Conservation (phyloP, 2,329 filamentous ascomycete species). For the Chaetothyriales sp. region DNA sequence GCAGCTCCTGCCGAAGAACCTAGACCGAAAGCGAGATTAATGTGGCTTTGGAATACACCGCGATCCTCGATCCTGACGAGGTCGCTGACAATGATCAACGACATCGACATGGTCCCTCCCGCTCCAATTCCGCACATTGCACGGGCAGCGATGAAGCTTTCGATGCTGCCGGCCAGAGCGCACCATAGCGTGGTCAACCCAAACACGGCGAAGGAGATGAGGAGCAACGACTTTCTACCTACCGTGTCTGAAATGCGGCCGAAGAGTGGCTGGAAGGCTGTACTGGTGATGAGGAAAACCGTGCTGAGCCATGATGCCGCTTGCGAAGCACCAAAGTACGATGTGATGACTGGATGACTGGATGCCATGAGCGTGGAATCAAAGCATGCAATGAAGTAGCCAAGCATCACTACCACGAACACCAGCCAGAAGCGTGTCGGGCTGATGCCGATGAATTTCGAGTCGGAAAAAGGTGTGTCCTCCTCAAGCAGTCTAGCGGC, state of each 20-base stretch:
- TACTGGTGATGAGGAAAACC: conserved; percentile 52
- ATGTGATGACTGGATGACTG: conserved; percentile 32
- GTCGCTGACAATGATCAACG: conserved; percentile 58
- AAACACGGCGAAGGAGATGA: conserved; percentile 51
- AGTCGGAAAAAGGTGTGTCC: background rate
- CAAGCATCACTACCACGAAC: conserved; percentile 44
- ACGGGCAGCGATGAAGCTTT: conserved; percentile 56
- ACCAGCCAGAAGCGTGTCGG: conserved; percentile 41
- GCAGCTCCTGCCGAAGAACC: conserved; percentile 44
- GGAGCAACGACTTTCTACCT: conserved; percentile 44
- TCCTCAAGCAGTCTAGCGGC: no score
- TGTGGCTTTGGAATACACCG: conserved; percentile 57
- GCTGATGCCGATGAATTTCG: conserved; percentile 10
- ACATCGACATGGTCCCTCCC: conserved; percentile 56
- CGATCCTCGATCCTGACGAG: conserved; percentile 59
- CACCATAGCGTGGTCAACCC: conserved; percentile 55
- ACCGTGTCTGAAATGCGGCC: conserved; percentile 49
- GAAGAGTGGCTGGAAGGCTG: conserved; percentile 52
- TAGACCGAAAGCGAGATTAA: conserved; percentile 45
- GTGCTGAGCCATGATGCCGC: conserved; percentile 41
- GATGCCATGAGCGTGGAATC: conserved; percentile 34
- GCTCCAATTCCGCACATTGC: conserved; percentile 61
- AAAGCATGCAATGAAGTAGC: conserved; percentile 49
- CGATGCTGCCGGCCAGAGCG: conserved; percentile 51
- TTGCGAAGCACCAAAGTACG: conserved; percentile 35